These are phyloP conservation scores for Conringia planisiliqua DNA, from an alignment of 345 rosid species.

Conservation along the genomic window DNA sequence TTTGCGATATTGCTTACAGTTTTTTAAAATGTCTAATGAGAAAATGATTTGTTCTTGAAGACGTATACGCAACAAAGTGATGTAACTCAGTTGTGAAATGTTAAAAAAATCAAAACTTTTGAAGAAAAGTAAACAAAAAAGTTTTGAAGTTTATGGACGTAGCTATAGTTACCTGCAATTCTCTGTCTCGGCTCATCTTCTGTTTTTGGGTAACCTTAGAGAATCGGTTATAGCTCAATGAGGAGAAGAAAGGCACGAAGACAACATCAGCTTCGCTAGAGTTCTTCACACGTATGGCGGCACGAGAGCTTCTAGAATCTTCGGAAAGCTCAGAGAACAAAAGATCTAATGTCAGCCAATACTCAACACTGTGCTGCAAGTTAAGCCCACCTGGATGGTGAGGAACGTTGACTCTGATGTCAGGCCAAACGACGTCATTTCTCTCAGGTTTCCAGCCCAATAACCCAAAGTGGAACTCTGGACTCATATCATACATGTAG, in stretches of 20 bases:
- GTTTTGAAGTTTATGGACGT: not conserved
- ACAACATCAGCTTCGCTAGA: constrained; percentile 81
- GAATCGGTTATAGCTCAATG: constrained; percentile 70
- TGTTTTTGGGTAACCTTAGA: constrained; percentile 60
- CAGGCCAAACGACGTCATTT: constrained; percentile 75
- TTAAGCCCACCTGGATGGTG: constrained; percentile 87
- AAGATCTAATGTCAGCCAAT: constrained; percentile 90
- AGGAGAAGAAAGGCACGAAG: constrained; percentile 89
- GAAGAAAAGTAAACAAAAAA: not conserved
- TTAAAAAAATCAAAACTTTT: not conserved
- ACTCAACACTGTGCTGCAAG: constrained; percentile 92
- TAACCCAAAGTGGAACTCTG: constrained; percentile 85
- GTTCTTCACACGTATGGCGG: constrained; percentile 70
- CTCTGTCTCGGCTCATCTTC: constrained; percentile 58
- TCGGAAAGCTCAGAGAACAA: constrained; percentile 63
- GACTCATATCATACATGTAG: constrained; percentile 84
- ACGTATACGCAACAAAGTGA: too few relatives aligned
- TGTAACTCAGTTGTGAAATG: too few relatives aligned
- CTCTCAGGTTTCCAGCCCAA: constrained; percentile 66
- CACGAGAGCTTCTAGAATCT: constrained; percentile 40
- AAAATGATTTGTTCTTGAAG: too few relatives aligned
- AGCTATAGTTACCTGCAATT: constrained; percentile 30
- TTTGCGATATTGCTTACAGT: too few relatives aligned
- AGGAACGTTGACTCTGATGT: constrained; percentile 52
- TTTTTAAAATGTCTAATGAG: too few relatives aligned